phyloP scores from a whole-genome alignment of 805 yeast genomes.

The Yamadazyma sp. region DNA sequence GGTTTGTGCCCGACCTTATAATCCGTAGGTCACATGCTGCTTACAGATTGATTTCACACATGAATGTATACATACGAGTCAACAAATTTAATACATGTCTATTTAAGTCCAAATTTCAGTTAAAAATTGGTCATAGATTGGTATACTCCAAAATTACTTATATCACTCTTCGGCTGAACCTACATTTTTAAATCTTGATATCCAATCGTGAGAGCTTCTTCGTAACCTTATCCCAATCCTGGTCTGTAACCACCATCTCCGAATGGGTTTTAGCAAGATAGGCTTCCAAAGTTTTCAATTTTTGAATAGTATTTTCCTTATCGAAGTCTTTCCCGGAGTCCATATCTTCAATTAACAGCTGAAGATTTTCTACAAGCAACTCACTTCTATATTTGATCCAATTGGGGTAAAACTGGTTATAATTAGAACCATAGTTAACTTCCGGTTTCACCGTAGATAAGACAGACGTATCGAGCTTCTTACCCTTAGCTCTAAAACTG shows the following conservation, averaged over 20 bases:
- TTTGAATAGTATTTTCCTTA: slow-evolving; percentile 23
- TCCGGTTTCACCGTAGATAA: slow-evolving; percentile 42
- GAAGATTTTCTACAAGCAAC: slow-evolving; percentile 25
- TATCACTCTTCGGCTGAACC: no score
- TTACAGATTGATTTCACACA: no score
- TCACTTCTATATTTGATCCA: slow-evolving; percentile 36
- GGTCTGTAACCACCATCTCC: slow-evolving; percentile 26
- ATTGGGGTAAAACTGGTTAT: slow-evolving; percentile 35
- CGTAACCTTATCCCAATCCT: slow-evolving; percentile 5
- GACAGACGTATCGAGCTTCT: slow-evolving; percentile 29
- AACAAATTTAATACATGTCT: no score
- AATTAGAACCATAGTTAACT: slow-evolving; percentile 34
- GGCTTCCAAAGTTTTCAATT: slow-evolving; percentile 22
- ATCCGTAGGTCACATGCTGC: no score
- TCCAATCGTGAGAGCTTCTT: background rate
- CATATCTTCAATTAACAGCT: slow-evolving; percentile 18
- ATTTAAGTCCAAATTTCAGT: no score
- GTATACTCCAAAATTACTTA: no score
- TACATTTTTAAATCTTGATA: slow-evolving; percentile 1
- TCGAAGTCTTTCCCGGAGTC: slow-evolving; percentile 20
- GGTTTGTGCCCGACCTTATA: no score
- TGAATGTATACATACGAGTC: no score
- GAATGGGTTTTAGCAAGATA: slow-evolving; percentile 24
- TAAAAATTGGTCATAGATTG: no score
- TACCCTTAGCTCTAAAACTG: slow-evolving; percentile 34